A percentile compares a stretch with the other conserved stretches of the same genome.
These are phyloP conservation scores for Earliella scabrosa DNA, from an alignment of 1,284 basidiomycete species.

Conservation along the genomic window DNA sequence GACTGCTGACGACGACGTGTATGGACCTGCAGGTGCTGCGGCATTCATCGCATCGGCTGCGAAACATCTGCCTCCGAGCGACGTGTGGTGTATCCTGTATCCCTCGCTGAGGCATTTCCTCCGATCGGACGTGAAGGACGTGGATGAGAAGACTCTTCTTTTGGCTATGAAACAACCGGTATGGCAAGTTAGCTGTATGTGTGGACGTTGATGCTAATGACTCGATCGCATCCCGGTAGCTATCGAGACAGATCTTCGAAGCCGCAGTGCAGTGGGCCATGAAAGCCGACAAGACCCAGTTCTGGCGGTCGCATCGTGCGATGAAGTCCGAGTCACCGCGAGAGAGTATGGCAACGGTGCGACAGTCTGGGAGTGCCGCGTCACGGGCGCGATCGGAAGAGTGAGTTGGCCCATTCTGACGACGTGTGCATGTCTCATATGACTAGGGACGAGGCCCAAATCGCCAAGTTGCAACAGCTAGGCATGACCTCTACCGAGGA, in stretches of 20 bases:
- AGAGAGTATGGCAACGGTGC: slow-evolving; percentile 68
- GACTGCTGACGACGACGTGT: background rate
- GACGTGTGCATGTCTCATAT: background rate
- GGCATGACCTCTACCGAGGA: slow-evolving; percentile 86
- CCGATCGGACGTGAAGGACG: slow-evolving; percentile 80
- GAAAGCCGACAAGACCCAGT: slow-evolving; percentile 73
- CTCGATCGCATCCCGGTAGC: slow-evolving; percentile 43
- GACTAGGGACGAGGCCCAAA: slow-evolving; percentile 73
- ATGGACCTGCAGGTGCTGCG: slow-evolving; percentile 63
- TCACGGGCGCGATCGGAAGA: slow-evolving; percentile 72
- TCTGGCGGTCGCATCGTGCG: slow-evolving; percentile 69
- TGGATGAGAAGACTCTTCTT: slow-evolving; percentile 79
- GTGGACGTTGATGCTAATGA: background rate
- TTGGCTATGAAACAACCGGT: slow-evolving; percentile 81
- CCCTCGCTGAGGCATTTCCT: slow-evolving; percentile 88
- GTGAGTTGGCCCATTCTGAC: slow-evolving; percentile 41
- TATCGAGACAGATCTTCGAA: slow-evolving; percentile 82
- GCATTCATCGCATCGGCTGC: slow-evolving; percentile 88
- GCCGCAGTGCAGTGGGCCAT: slow-evolving; percentile 90
- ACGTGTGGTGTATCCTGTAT: slow-evolving; percentile 97
- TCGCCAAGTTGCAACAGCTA: slow-evolving; percentile 76
- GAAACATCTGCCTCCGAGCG: slow-evolving; percentile 78
- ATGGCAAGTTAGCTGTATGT: slow-evolving; percentile 30
- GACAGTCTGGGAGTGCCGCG: slow-evolving; percentile 52
- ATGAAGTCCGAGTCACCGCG: slow-evolving; percentile 66